A percentile compares a stretch with the other conserved stretches of the same genome.
These are phyloP conservation scores for Agaricus subrufescens DNA, from an alignment of 768 basidiomycete species.

Conservation along the genomic window DNA sequence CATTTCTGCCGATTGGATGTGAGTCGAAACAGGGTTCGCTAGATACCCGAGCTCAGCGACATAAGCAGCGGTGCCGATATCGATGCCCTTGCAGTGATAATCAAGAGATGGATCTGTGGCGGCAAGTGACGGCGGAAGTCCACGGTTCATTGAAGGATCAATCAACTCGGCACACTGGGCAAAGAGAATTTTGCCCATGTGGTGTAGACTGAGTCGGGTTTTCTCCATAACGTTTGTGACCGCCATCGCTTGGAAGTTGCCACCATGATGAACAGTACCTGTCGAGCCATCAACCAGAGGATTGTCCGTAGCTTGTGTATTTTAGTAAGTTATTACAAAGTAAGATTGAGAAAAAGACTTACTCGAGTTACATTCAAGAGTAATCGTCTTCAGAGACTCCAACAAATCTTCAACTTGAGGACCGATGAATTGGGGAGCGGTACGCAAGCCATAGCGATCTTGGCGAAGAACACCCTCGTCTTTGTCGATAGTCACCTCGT, in stretches of 20 bases:
- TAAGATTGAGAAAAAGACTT: constrained; percentile 20
- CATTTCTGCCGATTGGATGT: constrained; percentile 87
- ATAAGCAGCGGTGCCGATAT: constrained; percentile 82
- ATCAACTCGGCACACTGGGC: constrained; percentile 66
- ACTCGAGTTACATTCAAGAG: constrained; percentile 82
- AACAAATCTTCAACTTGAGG: constrained; percentile 82
- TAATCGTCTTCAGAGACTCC: constrained; percentile 56
- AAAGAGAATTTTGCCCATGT: constrained; percentile 67
- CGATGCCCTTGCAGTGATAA: constrained; percentile 81
- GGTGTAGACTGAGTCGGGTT: constrained; percentile 67
- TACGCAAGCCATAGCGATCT: constrained; percentile 73
- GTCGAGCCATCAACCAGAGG: constrained; percentile 71
- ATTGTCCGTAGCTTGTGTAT: constrained; percentile 71
- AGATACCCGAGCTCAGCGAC: constrained; percentile 77
- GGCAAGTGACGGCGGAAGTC: constrained; percentile 74
- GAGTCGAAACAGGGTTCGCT: constrained; percentile 80
- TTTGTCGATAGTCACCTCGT: constrained; percentile 67
- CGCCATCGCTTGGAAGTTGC: constrained; percentile 88
- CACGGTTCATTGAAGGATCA: constrained; percentile 76
- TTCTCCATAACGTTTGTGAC: constrained; percentile 88
- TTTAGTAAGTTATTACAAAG: constrained; percentile 1
- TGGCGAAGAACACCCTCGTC: constrained; percentile 75
- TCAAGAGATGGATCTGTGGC: constrained; percentile 78
- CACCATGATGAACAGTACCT: constrained; percentile 70
- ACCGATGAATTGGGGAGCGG: constrained; percentile 80